phyloP scores from a whole-genome alignment of 2,329 filamentous ascomycete genomes.

The Colletotrichum filicis region DNA sequence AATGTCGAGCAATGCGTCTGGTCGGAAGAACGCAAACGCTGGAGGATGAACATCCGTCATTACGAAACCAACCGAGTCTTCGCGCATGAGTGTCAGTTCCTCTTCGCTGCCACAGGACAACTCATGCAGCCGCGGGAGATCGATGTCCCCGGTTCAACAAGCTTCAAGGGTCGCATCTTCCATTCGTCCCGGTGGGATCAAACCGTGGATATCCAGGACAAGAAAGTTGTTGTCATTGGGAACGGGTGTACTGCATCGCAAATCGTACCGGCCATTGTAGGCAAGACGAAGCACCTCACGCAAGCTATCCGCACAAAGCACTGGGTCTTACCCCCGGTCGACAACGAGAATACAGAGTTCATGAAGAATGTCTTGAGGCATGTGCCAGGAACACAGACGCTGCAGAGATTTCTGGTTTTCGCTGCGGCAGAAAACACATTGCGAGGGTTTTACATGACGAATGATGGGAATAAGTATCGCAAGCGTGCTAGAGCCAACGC shows the following conservation, averaged over 20 bases:
- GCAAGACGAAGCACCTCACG: conserved; percentile 43
- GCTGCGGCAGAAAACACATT: conserved; percentile 45
- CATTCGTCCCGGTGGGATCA: conserved; percentile 68
- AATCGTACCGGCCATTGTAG: conserved; percentile 58
- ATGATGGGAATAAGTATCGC: conserved; percentile 45
- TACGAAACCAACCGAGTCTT: conserved; percentile 37
- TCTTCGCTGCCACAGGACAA: conserved; percentile 49
- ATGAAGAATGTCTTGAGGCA: conserved; percentile 50
- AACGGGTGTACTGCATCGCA: conserved; percentile 66
- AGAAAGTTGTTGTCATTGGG: conserved; percentile 64
- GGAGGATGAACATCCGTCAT: conserved; percentile 46
- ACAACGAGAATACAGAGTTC: conserved; percentile 34
- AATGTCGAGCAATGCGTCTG: conserved; percentile 52
- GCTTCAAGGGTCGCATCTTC: conserved; percentile 63
- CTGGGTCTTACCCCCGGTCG: conserved; percentile 52
- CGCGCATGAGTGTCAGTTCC: conserved; percentile 52
- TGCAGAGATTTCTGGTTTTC: conserved; percentile 57
- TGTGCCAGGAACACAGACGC: conserved; percentile 55
- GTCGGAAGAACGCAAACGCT: conserved; percentile 46
- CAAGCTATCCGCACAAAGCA: conserved; percentile 55
- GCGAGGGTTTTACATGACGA: conserved; percentile 51
- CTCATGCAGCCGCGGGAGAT: conserved; percentile 47
- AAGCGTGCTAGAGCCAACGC: conserved; percentile 48
- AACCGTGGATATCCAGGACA: conserved; percentile 57
- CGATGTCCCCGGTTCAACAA: conserved; percentile 58